Evolutionary conservation across 1,284 basidiomycete genomes (phyloP).

Genomic region (Ceratobasidium sp.): DNA sequence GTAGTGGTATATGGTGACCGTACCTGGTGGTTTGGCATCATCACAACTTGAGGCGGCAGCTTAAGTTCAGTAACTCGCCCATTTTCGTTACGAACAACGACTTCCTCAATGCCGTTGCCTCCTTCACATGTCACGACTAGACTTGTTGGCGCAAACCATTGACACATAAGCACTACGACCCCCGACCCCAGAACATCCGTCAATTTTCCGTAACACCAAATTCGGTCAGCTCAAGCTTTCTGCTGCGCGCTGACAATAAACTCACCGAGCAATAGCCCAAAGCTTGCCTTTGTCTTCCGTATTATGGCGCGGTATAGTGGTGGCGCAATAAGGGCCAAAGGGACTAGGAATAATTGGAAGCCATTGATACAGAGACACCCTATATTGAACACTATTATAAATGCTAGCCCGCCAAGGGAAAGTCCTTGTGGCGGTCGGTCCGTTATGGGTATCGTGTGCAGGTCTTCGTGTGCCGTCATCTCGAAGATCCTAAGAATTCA

Average conservation of each 20-base stretch:
- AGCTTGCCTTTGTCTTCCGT: conserved; percentile 80
- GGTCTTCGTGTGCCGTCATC: conserved; percentile 30
- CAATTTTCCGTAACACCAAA: neutral
- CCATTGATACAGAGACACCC: conserved; percentile 72
- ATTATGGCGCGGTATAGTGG: conserved; percentile 69
- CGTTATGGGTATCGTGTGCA: conserved; percentile 34
- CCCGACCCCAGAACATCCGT: neutral
- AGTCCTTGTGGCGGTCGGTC: conserved; percentile 56
- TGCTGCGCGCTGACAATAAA: conserved; percentile 42
- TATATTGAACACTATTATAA: conserved; percentile 66
- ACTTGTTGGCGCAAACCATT: conserved; percentile 80
- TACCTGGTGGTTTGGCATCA: conserved; percentile 84
- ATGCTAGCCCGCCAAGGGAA: conserved; percentile 59
- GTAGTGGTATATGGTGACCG: conserved; percentile 40
- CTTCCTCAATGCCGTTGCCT: conserved; percentile 51
- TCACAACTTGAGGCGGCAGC: conserved; percentile 75
- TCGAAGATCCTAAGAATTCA: neutral
- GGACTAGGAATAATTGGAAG: conserved; percentile 71
- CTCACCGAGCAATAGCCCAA: conserved; percentile 74
- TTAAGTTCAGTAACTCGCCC: conserved; percentile 68
- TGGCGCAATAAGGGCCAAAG: conserved; percentile 58
- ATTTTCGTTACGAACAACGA: conserved; percentile 61
- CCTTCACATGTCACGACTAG: conserved; percentile 76
- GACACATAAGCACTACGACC: conserved; percentile 68
- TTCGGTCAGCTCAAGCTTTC: neutral